Evolutionary conservation across 2,329 filamentous ascomycete species (phyloP), one percentile per base, ranked within the genome.

Genomic region (Fusarium kyushuense): DNA sequence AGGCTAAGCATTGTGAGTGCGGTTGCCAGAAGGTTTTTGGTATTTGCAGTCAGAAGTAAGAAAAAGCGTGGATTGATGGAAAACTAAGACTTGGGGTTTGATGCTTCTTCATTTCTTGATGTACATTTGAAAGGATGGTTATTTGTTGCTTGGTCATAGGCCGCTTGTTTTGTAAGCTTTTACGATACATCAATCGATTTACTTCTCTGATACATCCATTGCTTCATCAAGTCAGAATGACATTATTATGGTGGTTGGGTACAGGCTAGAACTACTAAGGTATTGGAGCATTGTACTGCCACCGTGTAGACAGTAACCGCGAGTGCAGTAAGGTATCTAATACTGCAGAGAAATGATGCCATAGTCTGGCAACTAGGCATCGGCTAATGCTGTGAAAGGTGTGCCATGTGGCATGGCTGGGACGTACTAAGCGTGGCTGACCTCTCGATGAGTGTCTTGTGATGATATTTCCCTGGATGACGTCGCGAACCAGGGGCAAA

Each of bases 21-120:
- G 77, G 77, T 16, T 82, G 80, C 69, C 76, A 80, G 70, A 54
- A 63, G 11, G 69, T 54, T n/a, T 81, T 78, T 64, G 79, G 79
- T 17, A 63, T 72, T 32, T 81, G 80, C 70, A 62, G 67, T 68
- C 21, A 35, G 17, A 56, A 70, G 54, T 56, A 45, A 36, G 23
- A 54, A 23, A 23, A 35, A 41, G 52, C 32, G 13, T 43, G 23
- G 14, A 19, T 19, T 19, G 40, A 35, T 12, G 49, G 47, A 14
- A 38, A 17, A 11, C 51, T 9, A 14, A 38, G 19, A 11, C 51
- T 9, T 49, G 42, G 42, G 7, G 19, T 46, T 53, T 17, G 46
- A 43, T 47, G 46, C 42, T 72, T 72, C 54, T 72, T 72, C 69
- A 60, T 64, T 73, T 73, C 70, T 53, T 63, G 32, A 60, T 70